phyloP scores from a whole-genome alignment of 495 filamentous ascomycete species.

The Parathielavia hyrcaniae region DNA sequence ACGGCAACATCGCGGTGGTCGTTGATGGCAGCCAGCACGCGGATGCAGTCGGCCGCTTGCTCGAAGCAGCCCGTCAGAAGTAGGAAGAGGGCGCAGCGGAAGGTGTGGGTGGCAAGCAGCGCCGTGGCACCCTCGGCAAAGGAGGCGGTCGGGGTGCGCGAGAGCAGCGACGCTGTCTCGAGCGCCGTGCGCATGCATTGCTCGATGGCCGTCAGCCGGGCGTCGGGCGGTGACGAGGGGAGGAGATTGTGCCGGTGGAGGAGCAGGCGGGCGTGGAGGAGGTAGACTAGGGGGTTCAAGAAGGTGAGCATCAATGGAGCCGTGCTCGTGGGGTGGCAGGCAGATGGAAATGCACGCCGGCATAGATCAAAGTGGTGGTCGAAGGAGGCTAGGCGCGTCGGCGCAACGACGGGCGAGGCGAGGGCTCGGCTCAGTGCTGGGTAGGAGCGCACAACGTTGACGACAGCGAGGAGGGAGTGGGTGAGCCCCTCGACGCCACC shows the following conservation, averaged over 20 bases:
- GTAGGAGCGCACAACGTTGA: constrained; percentile 79
- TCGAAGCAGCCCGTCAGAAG: constrained; percentile 66
- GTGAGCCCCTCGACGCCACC: constrained; percentile 46
- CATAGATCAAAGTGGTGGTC: constrained; percentile 75
- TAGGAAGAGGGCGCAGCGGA: constrained; percentile 80
- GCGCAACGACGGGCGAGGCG: constrained; percentile 59
- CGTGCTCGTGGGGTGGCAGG: constrained; percentile 58
- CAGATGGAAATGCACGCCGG: constrained; percentile 63
- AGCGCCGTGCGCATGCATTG: constrained; percentile 67
- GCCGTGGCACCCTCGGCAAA: constrained; percentile 42
- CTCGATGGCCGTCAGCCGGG: constrained; percentile 63
- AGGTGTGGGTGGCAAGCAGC: constrained; percentile 73
- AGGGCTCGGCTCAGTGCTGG: constrained; percentile 69
- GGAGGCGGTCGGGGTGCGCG: constrained; percentile 48
- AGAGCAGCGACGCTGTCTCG: constrained; percentile 71
- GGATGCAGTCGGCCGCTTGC: constrained; percentile 64
- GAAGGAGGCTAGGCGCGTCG: constrained; percentile 66
- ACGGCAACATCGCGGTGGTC: constrained; percentile 63
- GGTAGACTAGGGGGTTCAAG: constrained; percentile 64
- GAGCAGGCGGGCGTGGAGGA: constrained; percentile 76
- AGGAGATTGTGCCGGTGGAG: constrained; percentile 90
- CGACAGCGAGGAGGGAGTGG: constrained; percentile 66
- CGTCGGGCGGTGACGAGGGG: constrained; percentile 58
- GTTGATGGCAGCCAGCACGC: constrained; percentile 61
- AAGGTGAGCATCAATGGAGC: constrained; percentile 65